Evolutionary conservation across 1,284 basidiomycete species (phyloP).

Genomic region (Ceratobasidium sp.): DNA sequence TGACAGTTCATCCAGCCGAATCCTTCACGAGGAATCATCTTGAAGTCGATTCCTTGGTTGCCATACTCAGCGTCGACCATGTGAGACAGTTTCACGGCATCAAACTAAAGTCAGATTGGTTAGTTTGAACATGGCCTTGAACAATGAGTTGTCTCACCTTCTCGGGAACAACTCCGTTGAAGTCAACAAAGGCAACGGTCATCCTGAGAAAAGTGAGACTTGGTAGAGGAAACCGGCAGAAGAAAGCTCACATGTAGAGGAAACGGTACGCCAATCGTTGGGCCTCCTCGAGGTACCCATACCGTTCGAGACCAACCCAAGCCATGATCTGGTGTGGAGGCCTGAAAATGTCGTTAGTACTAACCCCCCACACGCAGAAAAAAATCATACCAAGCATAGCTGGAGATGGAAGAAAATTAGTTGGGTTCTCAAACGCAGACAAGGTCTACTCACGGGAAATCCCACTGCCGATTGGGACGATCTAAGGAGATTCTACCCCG

Average conservation of each 20-base stretch:
- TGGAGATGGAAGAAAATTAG: conserved; percentile 18
- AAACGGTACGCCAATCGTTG: conserved; percentile 95
- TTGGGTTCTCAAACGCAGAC: conserved; percentile 54
- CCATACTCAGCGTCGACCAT: conserved; percentile 98
- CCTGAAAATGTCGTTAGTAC: conserved; percentile 64
- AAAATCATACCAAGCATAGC: conserved; percentile 46
- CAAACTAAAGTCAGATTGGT: conserved; percentile 70
- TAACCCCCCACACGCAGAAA: background rate
- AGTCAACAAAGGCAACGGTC: conserved; percentile 93
- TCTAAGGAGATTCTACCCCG: conserved; percentile 95
- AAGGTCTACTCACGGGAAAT: conserved; percentile 76
- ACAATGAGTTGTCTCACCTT: conserved; percentile 67
- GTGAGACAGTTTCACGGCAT: conserved; percentile 94
- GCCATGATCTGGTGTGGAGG: conserved; percentile 97
- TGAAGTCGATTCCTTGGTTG: conserved; percentile 98
- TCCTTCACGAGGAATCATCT: conserved; percentile 94
- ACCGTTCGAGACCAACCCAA: conserved; percentile 97
- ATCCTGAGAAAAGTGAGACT: conserved; percentile 67
- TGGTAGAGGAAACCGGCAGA: conserved; percentile 11
- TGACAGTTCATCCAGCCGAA: conserved; percentile 97
- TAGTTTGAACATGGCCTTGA: conserved; percentile 14
- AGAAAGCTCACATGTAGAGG: conserved; percentile 86
- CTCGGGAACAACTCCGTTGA: conserved; percentile 97
- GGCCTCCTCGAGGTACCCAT: conserved; percentile 94
- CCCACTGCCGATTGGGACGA: conserved; percentile 99